Evolutionary conservation across 2,329 filamentous ascomycete species (phyloP), one percentile per base, ranked within the genome.

Genomic region (Ophiosphaerella korrae): DNA sequence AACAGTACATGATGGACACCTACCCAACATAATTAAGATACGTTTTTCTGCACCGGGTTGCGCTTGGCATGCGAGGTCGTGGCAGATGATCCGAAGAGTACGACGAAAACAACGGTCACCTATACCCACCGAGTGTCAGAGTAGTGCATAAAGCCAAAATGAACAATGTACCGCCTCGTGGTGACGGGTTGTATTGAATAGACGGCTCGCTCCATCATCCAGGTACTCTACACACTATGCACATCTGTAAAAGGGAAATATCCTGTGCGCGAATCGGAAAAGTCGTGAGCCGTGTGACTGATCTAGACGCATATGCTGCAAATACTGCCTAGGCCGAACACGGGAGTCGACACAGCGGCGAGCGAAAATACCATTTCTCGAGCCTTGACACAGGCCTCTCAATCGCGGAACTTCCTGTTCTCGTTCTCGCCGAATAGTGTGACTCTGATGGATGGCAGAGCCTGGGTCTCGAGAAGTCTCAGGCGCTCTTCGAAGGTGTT

Each of bases 401-500:
- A 99, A 74, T 97, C 92, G 71, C 85, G 89, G 84, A 97, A 99
- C 79, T 88, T 96, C 75, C 94, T 88, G 84, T 97, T 97, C 66
- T 86, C 82, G 80, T 99, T 99, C 80, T 90, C 88, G 54, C 94
- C 94, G 70, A 99, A 99, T 52, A 99, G 82, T 13, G 88, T 88
- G 74, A 89, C 84, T 70, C 94, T 85, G 68, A 99, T 87, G 38
- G 86, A 86, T 12, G 94, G 94, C 51, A 97, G 84, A 44, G 90
- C 89, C 62, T 89, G 89, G 50, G 88, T 87, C 77, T 96, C 88
- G 60, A 97, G 85, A 54, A 97, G 82, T 68, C 84, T 84, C 75
- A 99, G 81, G 62, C 94, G 87, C 73, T 96, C 89, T 74, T 97
- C 94, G 64, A 97, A 89, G 48, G 94, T 97, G 81, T 99, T 97